Base-by-base conservation (phyloP, 768 basidiomycete species). In the Rhizopogon roseolus region DNA sequence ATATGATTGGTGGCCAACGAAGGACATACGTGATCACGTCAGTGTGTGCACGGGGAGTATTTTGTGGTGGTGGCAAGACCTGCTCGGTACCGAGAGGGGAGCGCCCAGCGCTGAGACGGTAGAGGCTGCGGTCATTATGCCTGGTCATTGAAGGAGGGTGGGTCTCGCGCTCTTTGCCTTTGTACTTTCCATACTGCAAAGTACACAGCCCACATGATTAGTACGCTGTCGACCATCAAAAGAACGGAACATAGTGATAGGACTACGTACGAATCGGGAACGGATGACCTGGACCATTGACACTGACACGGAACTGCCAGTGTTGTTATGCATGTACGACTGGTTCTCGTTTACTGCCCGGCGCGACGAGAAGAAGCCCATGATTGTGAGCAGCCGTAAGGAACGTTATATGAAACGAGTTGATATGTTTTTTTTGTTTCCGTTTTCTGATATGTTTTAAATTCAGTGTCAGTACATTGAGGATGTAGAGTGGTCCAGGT, bases 1-100 rank as follows among this genome's bases (percentile, higher is more conserved):
- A 41, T 50, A 17, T 10, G 44, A 45, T 14, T 41, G 37, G 36
- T 54, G 41, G 53, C 57, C 50, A 53, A 45, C 45, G 32, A 16
- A 60, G 55, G 29, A 73, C 77, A 59, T 73, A 84, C 83, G 83
- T 84, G 71, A 79, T 79, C 57, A 69, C 69, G 64, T 82, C 80
- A 48, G 79, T 73, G 63, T 60, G 67, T 32, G 60, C 61, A 6
- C 69, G 67, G 49, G 55, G 71, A 39, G 59, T 53, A 6, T 54
- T 43, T 37, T 59, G 60, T 5, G 66, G 19, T 48, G 32, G 19
- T 22, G 61, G 46, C 57, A 58, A 60, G 38, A 36, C 28, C 17
- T 56, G 34, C 58, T 44, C 10, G 53, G 41, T 28, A 69, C 34
- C 62, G 57, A 62, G 54, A 59, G 60, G 54, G 40, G 46, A 46